phyloP scores from a whole-genome alignment of 2,329 filamentous ascomycete species.

The Golovinomyces cichoracearum region DNA sequence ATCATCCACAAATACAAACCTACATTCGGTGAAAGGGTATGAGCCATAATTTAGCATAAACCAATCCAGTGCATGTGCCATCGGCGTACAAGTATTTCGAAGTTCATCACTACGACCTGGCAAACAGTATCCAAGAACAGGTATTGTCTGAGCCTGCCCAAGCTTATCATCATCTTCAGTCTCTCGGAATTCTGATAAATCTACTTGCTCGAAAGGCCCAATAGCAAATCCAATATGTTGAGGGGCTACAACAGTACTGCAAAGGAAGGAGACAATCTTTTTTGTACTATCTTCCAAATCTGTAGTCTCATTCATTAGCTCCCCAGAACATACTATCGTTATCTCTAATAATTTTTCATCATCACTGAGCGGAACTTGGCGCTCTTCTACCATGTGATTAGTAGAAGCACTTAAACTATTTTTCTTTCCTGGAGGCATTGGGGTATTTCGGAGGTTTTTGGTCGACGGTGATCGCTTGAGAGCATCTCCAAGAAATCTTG shows the following conservation, averaged over 20 bases:
- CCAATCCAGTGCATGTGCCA: slow-evolving; percentile 71
- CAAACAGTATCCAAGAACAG: slow-evolving; percentile 75
- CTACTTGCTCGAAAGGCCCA: slow-evolving; percentile 82
- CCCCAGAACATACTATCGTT: slow-evolving; percentile 72
- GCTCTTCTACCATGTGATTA: slow-evolving; percentile 7
- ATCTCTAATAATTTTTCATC: slow-evolving; percentile 77
- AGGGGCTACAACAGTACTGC: slow-evolving; percentile 48
- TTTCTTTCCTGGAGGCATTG: slow-evolving; percentile 18
- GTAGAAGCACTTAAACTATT: slow-evolving; percentile 7
- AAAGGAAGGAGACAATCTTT: slow-evolving; percentile 69
- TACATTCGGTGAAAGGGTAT: slow-evolving; percentile 81
- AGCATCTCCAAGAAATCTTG: slow-evolving; percentile 63
- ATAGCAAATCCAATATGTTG: slow-evolving; percentile 84
- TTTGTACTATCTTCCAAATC: slow-evolving; percentile 54
- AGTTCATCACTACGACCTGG: slow-evolving; percentile 62
- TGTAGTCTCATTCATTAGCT: slow-evolving; percentile 55
- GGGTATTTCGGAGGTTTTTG: slow-evolving; percentile 14
- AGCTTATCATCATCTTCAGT: slow-evolving; percentile 81
- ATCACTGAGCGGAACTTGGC: slow-evolving; percentile 26
- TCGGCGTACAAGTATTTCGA: slow-evolving; percentile 59
- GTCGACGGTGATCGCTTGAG: slow-evolving; percentile 23
- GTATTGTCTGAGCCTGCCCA: slow-evolving; percentile 52
- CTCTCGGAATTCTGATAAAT: slow-evolving; percentile 67
- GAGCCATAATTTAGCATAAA: slow-evolving; percentile 70
- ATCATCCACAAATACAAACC: slow-evolving; percentile 84